phyloP scores from a whole-genome alignment of 179 eudicot genomes.

The Beta lomatogona region DNA sequence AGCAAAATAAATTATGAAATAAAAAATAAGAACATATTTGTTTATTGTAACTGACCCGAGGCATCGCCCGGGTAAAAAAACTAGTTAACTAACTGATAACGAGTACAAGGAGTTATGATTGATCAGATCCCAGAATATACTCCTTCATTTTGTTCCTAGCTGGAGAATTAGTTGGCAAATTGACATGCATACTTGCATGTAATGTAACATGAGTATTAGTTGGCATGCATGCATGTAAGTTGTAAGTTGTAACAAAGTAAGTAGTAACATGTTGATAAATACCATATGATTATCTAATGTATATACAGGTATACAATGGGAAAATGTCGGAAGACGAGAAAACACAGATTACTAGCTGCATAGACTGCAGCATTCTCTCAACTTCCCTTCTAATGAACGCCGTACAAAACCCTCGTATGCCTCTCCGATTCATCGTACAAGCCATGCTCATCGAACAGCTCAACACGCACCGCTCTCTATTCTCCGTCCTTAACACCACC shows the following conservation, averaged over 20 bases:
- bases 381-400: conserved; percentile 64
- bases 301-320: conserved; percentile 51
- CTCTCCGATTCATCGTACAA: conserved; percentile 77
- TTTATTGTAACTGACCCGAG: too few species aligned
- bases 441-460: conserved; percentile 93
- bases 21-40: too few species aligned
- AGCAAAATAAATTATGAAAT: too few species aligned
- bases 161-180: too few species aligned
- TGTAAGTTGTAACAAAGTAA: too few species aligned
- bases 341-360: conserved; percentile 62
- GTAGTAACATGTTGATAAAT: neutral
- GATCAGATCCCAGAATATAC: too few species aligned
- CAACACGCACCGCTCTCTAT: conserved; percentile 76
- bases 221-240: neutral
- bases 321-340: conserved; percentile 68
- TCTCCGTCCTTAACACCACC: conserved; percentile 37
- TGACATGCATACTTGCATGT: too few species aligned
- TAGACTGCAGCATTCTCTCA: conserved; percentile 77
- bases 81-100: too few species aligned
- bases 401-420: conserved; percentile 85
- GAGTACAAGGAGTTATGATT: too few species aligned
- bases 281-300: neutral
- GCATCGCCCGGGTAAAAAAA: too few species aligned
- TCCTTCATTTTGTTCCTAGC: too few species aligned
- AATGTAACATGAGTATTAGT: too few species aligned